These are phyloP conservation scores for Macadamia integrifolia DNA, from an alignment of 164 flowering plant species.

Conservation along the genomic window DNA sequence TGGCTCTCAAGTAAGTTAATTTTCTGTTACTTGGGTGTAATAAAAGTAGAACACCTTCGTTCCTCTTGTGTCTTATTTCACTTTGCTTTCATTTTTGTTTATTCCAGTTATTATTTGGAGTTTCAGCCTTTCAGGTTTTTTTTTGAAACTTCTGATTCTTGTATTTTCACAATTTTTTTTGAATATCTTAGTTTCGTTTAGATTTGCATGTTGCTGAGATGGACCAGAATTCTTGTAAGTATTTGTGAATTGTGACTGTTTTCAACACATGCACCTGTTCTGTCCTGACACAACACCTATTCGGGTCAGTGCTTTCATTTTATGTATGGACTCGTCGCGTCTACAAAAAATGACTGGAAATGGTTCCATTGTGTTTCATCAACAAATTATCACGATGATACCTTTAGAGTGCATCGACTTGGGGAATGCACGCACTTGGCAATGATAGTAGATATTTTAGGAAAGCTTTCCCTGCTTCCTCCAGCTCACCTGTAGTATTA, in stretches of 20 bases:
- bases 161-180: neutral
- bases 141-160: neutral
- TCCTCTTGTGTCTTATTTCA: neutral
- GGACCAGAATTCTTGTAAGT: neutral
- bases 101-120: neutral
- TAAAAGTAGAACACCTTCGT: neutral
- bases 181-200: neutral
- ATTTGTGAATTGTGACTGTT: neutral
- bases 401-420: neutral
- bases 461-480: neutral
- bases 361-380: neutral
- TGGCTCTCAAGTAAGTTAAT: slow-evolving; percentile 75
- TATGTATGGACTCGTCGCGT: neutral
- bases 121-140: neutral
- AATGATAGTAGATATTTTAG: neutral
- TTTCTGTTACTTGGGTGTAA: neutral
- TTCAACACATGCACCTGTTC: neutral
- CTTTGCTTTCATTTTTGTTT: neutral
- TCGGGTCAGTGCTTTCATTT: neutral
- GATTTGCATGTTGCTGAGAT: neutral
- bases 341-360: neutral
- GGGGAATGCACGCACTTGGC: neutral
- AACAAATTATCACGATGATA: neutral
- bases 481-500: neutral
- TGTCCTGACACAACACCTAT: neutral